Evolutionary conservation across 768 basidiomycete species (phyloP), one percentile per base, ranked within the genome.

Genomic region (Podaxis mareebaensis): DNA sequence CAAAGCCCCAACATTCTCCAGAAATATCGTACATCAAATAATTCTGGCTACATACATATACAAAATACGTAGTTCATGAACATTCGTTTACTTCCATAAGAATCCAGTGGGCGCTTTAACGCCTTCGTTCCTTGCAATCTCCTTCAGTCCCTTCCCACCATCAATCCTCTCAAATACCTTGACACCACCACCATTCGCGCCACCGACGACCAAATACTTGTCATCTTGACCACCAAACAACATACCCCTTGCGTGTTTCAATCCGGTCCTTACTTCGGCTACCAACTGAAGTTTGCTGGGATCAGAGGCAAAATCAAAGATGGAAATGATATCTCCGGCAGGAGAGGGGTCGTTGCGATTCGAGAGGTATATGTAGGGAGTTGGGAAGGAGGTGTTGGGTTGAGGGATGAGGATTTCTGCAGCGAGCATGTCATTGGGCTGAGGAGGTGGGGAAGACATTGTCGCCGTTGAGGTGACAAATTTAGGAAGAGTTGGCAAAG

Each of bases 311-410:
- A 87, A 78, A 6, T 83, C 78, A 75, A 89, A 92, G 36, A 93
- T 82, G 4, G 90, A 81, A 65, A 94, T 84, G 33, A 84, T 83
- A 72, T 94, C 92, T 24, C 92, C 91, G 52, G 81, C 85, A 0
- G 85, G 77, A 22, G 84, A 81, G 4, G 87, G 87, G 68, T 91
- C 86, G 67, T 92, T 88, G 36, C 92, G 81, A 73, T 93, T 94
- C 3, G 91, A 89, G 11, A 85, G 75, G 69, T 92, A 93, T 15
- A 93, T 75, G 72, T 88, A 88, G 2, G 84, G 79, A 0, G 74
- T 77, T 0, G 86, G 78, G 75, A 81, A 89, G 3, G 79, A 70
- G 6, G 74, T 46, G 64, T 85, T 86, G 12, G 85, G 77, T 5
- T 75, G 68, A 0, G 89, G 85, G 61, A 90, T 76, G 60, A 91